phyloP scores from a whole-genome alignment of 345 rosid species.

The Populus simonii region DNA sequence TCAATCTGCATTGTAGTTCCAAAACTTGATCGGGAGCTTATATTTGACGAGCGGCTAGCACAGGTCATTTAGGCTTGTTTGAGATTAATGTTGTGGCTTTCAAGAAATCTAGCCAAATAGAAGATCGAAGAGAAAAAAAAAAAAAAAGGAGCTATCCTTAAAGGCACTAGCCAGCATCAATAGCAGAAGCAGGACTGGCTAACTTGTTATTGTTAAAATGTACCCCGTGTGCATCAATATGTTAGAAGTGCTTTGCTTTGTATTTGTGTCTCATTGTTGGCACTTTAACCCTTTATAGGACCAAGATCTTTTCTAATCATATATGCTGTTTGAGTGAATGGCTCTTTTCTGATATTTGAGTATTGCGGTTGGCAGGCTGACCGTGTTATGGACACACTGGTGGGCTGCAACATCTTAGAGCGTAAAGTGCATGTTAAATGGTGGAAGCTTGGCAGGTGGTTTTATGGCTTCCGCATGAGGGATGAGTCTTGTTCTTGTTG shows the following conservation, averaged over 20 bases:
- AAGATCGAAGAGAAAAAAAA: background rate
- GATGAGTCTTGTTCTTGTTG: constrained; percentile 54
- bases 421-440: constrained; percentile 54
- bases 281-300: background rate
- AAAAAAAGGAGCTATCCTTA: background rate
- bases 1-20: background rate
- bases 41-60: background rate
- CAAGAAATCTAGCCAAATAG: background rate
- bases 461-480: constrained; percentile 57
- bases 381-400: constrained; percentile 38
- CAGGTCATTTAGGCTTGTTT: background rate
- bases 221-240: too few relatives aligned
- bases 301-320: background rate
- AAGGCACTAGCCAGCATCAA: background rate
- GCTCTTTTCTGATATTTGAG: constrained; percentile 1
- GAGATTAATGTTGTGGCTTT: too few relatives aligned
- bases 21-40: background rate
- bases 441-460: constrained; percentile 75
- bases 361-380: constrained; percentile 29
- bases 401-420: constrained; percentile 44
- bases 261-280: background rate
- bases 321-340: background rate
- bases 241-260: background rate
- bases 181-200: background rate
- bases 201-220: background rate